Base-by-base conservation (phyloP, 495 filamentous ascomycete genomes). In the Cryomyces minteri region DNA sequence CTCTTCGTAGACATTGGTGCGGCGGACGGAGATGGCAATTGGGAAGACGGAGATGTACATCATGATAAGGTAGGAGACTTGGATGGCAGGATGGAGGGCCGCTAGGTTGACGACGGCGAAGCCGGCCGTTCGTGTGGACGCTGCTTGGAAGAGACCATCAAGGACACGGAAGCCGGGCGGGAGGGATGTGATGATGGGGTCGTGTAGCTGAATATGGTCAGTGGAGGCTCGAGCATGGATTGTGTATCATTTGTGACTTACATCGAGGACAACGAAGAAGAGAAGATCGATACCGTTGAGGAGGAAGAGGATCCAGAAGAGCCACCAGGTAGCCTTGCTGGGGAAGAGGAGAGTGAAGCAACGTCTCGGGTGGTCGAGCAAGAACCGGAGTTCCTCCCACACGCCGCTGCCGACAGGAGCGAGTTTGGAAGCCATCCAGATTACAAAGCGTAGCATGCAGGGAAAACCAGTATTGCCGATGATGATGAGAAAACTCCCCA, bases 31-130 rank as follows among this genome's bases (percentile, higher is more conserved):
- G 47, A 96, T 94, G 50, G 88, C 88, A 53, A 95, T 88, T 29
- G 88, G 88, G 54, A 93, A 85, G 37, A 94, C 84, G 40, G 88
- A 94, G 50, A 96, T 96, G 60, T 96, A 96, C 88, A 96, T 96
- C 88, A 96, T 96, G 62, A 96, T 77, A 62, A 94, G 62, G 65
- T 94, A 95, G 12, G 86, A 94, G 4, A 90, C 82, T 55, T 96
- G 88, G 9, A 94, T 85, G 2, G 80, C 88, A 0, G 88, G 88
- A 54, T 95, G 88, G 10, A 96, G 68, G 0, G 67, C 60, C 5
- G 82, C 66, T 28, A 96, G 63, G 48, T 80, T 81, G 52, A 94
- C 72, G 40, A 82, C 79, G 5, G 80, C 67, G 54, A 93, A 93
- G 1, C 88, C 88, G 2, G 88, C 86, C 2, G 88, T 94, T 50